A percentile compares a stretch with the other conserved stretches of the same genome.
Conservation (phyloP, 2,329 filamentous ascomycete genomes). For the Colletotrichum sp. region DNA sequence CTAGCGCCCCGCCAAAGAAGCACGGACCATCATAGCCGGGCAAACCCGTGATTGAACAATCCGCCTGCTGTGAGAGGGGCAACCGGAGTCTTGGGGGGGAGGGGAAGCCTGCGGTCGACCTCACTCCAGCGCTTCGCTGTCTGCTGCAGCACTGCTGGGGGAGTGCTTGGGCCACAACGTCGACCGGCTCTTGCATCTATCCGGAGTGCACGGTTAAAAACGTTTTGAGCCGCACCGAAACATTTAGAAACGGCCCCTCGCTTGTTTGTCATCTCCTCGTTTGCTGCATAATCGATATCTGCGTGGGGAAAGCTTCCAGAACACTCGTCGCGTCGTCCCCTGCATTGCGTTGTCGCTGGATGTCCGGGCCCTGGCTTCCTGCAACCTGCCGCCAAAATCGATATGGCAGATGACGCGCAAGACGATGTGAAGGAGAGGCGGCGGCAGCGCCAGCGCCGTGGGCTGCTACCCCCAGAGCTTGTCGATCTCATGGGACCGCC, state of each 20-base stretch:
- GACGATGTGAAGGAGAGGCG: not conserved
- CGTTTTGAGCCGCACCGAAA: conserved; percentile 18
- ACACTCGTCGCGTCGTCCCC: not conserved
- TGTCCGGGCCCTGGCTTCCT: not conserved
- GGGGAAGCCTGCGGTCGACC: not conserved
- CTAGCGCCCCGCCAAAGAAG: conserved; percentile 18
- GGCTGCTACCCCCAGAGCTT: conserved; percentile 48
- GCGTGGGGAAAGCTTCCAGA: conserved; percentile 5
- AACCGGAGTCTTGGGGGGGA: not conserved
- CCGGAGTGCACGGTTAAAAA: not conserved
- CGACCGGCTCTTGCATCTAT: not conserved
- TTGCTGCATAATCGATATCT: conserved; percentile 1
- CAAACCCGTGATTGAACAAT: conserved; percentile 24
- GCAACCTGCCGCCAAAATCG: conserved; percentile 15
- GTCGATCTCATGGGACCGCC: conserved; percentile 53
- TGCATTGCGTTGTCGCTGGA: not conserved
- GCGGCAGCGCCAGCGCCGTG: conserved; percentile 32
- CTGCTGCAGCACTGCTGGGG: not conserved
- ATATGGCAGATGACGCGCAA: conserved; percentile 17
- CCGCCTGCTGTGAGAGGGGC: conserved; percentile 5
- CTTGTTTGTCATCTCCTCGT: not conserved
- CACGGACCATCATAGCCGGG: not conserved
- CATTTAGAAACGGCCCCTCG: conserved; percentile 1
- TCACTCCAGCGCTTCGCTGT: not conserved
- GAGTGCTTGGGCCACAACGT: not conserved